Evolutionary conservation across 176 grass and related monocot genomes (phyloP).

Genomic region (Triticum monococcum): DNA sequence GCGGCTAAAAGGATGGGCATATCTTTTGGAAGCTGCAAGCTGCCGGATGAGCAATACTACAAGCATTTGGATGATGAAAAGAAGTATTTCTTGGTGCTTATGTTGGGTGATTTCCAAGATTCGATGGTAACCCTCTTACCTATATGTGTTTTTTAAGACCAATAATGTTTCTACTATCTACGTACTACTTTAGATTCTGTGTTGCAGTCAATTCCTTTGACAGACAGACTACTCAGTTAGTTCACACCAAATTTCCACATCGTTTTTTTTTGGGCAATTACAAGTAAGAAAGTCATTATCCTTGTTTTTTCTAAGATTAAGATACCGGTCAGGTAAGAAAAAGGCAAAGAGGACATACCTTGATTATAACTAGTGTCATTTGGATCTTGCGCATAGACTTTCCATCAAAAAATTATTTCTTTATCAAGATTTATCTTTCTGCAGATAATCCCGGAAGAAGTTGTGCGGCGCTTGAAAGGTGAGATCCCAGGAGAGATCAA

Average conservation of each 20-base stretch:
- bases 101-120: neutral
- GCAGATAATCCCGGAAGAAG: neutral
- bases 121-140: neutral
- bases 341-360: neutral
- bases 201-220: neutral
- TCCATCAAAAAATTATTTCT: neutral
- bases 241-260: neutral
- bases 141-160: neutral
- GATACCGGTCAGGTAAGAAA: neutral
- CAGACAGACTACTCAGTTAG: neutral
- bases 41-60: neutral
- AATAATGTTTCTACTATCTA: neutral
- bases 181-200: neutral
- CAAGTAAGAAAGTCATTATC: neutral
- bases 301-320: neutral
- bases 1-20: neutral
- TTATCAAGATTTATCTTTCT: neutral
- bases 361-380: neutral
- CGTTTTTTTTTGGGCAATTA: neutral
- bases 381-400: neutral
- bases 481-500: neutral
- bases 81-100: constrained; percentile 1
- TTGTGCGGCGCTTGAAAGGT: neutral
- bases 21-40: neutral
- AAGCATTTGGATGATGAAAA: neutral